A percentile compares a stretch with the other conserved stretches of the same genome.
Conservation (phyloP, 2,329 filamentous ascomycete species). For the Aureobasidium melanogenum region DNA sequence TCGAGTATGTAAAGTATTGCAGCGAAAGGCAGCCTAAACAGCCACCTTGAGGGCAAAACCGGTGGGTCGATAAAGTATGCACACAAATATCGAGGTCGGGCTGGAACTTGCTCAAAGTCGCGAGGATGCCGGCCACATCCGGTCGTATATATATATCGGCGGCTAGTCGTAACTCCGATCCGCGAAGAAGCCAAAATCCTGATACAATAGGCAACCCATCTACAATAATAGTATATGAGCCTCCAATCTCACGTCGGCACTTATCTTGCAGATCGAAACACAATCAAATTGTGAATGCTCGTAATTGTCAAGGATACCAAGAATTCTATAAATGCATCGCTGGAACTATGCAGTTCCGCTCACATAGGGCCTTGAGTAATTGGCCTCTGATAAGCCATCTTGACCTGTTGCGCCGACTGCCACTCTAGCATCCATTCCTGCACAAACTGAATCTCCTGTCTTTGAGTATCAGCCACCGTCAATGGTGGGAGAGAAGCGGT, state of each 20-base stretch:
- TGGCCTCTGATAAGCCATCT: background rate
- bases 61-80: background rate
- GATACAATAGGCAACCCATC: background rate
- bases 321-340: background rate
- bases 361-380: background rate
- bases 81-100: background rate
- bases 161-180: background rate
- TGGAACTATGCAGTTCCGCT: background rate
- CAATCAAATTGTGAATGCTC: background rate
- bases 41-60: background rate
- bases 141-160: background rate
- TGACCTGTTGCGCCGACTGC: slow-evolving; percentile 19
- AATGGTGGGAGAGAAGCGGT: slow-evolving; percentile 48
- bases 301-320: background rate
- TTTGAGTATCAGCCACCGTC: slow-evolving; percentile 51
- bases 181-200: background rate
- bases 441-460: slow-evolving; percentile 52
- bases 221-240: background rate
- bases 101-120: background rate
- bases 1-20: too few relatives aligned
- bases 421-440: slow-evolving; percentile 59
- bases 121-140: background rate
- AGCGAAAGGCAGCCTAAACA: background rate
- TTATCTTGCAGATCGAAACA: background rate
- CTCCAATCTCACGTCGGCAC: background rate